phyloP scores from a whole-genome alignment of 257 asterid genomes.

The Mitragyna speciosa region DNA sequence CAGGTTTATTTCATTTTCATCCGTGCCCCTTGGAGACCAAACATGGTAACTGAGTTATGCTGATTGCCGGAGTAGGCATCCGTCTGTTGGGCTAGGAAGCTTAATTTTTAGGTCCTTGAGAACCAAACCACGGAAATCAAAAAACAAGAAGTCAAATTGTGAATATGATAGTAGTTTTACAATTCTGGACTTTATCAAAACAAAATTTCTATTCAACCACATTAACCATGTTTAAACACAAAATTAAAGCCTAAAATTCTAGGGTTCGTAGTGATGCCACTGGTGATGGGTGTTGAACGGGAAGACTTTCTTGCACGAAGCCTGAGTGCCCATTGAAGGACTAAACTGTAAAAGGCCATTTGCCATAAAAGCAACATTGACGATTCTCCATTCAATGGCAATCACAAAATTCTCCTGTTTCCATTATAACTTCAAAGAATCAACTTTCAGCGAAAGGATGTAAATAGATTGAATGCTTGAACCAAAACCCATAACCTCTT shows the following conservation, averaged over 20 bases:
- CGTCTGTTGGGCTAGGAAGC: too few relatives aligned
- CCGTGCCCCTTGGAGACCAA: too few relatives aligned
- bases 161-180: not conserved
- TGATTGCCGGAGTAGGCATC: too few relatives aligned
- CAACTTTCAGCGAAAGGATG: not conserved
- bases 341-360: not conserved
- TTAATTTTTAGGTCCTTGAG: not conserved
- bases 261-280: not conserved
- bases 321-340: not conserved
- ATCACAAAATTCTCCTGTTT: not conserved
- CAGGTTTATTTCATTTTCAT: too few relatives aligned
- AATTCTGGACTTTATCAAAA: not conserved
- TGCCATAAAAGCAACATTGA: not conserved
- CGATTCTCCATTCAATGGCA: not conserved
- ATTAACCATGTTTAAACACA: not conserved
- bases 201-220: not conserved
- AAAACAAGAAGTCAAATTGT: not conserved
- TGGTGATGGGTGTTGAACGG: not conserved
- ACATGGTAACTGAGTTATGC: too few relatives aligned
- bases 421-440: not conserved
- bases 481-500: not conserved
- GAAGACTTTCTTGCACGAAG: not conserved
- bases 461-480: not conserved
- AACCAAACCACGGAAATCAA: too few relatives aligned
- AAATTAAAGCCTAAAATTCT: conserved; percentile 3